Percentiles rank a stretch among this genome's conserved stretches.
phyloP scores from a whole-genome alignment of 768 basidiomycete genomes.

The Hysterangium stoloniferum region DNA sequence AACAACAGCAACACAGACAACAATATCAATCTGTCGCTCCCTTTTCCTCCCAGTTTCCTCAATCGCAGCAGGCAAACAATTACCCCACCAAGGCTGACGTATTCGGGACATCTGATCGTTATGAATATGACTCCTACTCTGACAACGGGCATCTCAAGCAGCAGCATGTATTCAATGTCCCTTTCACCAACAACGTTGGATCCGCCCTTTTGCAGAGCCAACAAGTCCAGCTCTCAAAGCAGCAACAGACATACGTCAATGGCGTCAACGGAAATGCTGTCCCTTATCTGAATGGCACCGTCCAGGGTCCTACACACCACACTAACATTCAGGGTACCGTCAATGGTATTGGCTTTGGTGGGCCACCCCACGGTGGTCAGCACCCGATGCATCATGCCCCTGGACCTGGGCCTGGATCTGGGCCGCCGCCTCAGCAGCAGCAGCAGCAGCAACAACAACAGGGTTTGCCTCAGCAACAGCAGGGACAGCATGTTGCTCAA shows the following conservation, averaged over 20 bases:
- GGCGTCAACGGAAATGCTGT: not conserved
- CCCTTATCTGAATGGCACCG: not conserved
- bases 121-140: not conserved
- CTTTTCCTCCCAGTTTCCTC: not conserved
- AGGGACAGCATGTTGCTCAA: conserved; percentile 15
- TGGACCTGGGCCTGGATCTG: not conserved
- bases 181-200: conserved; percentile 2
- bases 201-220: conserved; percentile 13
- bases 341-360: conserved; percentile 1
- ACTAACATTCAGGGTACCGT: not conserved
- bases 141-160: not conserved
- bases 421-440: not conserved
- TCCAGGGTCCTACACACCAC: not conserved
- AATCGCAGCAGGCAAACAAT: not conserved
- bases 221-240: conserved; percentile 9
- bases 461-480: conserved; percentile 1
- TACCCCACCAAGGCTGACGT: conserved; percentile 12
- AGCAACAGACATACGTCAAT: not conserved
- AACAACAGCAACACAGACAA: conserved; percentile 23
- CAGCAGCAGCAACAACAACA: conserved; percentile 5
- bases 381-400: conserved; percentile 7
- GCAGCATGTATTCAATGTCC: not conserved
- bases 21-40: not conserved
- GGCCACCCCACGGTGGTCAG: conserved; percentile 23
- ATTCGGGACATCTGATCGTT: conserved; percentile 9